Conservation (phyloP, 1,284 basidiomycete species). For the Singerocomus inundabilis region DNA sequence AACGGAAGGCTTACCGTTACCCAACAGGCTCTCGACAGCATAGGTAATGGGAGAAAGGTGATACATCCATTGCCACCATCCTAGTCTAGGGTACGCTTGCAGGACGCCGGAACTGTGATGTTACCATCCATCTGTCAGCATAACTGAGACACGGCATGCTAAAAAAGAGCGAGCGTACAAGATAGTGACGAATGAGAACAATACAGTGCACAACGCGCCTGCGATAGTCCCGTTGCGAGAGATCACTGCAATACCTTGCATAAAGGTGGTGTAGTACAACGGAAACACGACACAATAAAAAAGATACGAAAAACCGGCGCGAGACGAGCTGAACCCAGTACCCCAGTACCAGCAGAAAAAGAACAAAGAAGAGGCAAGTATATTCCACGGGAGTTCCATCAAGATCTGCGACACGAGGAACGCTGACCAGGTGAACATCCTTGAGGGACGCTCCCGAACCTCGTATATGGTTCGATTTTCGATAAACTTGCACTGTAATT, state of each 20-base stretch:
- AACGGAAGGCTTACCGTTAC: slow-evolving; percentile 1
- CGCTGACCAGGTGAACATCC: slow-evolving; percentile 81
- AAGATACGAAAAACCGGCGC: slow-evolving; percentile 57
- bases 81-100: slow-evolving; percentile 58
- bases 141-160: background rate
- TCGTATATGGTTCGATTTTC: slow-evolving; percentile 55
- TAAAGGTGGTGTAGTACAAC: slow-evolving; percentile 51
- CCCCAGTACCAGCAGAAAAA: slow-evolving; percentile 72
- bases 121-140: slow-evolving; percentile 39
- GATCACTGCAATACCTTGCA: slow-evolving; percentile 60
- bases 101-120: slow-evolving; percentile 58
- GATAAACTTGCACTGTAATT: slow-evolving; percentile 19
- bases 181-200: slow-evolving; percentile 51
- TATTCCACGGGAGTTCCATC: slow-evolving; percentile 64
- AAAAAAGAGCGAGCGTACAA: slow-evolving; percentile 7
- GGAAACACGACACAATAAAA: slow-evolving; percentile 47
- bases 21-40: slow-evolving; percentile 5
- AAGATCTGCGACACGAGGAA: slow-evolving; percentile 61
- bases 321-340: slow-evolving; percentile 44
- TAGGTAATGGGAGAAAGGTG: slow-evolving; percentile 10
- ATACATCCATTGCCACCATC: slow-evolving; percentile 86
- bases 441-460: slow-evolving; percentile 69
- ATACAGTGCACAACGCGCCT: slow-evolving; percentile 56
- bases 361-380: slow-evolving; percentile 51
- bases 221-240: slow-evolving; percentile 63